These are phyloP conservation scores for Pichia sp. DNA, from an alignment of 1,139 yeast genomes.

Conservation along the genomic window DNA sequence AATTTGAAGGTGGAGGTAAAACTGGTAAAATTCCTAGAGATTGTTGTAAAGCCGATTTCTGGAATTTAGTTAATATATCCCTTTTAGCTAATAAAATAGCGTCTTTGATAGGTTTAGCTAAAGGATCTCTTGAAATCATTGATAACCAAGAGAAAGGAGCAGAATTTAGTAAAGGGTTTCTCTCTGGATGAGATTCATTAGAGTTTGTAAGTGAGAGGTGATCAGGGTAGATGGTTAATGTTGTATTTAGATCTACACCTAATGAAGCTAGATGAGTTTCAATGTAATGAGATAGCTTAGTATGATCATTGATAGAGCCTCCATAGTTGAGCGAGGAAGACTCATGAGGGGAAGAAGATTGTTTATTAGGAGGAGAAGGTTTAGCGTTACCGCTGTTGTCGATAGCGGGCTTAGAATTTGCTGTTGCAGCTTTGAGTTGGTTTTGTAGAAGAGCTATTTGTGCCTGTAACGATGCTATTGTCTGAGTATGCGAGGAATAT, in stretches of 20 bases:
- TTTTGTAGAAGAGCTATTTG: too few species aligned
- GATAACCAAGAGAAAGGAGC: conserved; percentile 48
- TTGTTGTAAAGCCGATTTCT: neutral
- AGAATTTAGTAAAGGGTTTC: conserved; percentile 34
- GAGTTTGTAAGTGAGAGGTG: neutral
- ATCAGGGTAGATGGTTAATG: neutral
- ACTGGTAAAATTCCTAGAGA: neutral
- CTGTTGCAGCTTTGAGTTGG: too few species aligned
- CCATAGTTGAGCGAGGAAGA: too few species aligned
- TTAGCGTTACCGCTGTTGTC: too few species aligned
- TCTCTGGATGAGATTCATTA: conserved; percentile 32
- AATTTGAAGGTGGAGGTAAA: conserved; percentile 4
- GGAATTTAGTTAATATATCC: conserved; percentile 23
- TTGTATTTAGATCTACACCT: neutral
- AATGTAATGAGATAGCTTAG: neutral
- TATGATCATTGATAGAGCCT: neutral
- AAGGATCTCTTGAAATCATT: conserved; percentile 41
- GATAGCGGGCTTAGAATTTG: too few species aligned
- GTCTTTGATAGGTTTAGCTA: conserved; percentile 31
- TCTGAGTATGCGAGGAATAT: too few species aligned
- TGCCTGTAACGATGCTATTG: too few species aligned
- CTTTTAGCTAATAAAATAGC: conserved; percentile 19
- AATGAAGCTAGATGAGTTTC: neutral
- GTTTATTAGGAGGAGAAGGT: too few species aligned
- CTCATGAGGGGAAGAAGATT: too few species aligned